Percentiles rank a stretch among this genome's conserved stretches.
These are phyloP conservation scores for Symbiodinium pilosum DNA, from an alignment of 73 alveolate genomes.

Conservation along the genomic window DNA sequence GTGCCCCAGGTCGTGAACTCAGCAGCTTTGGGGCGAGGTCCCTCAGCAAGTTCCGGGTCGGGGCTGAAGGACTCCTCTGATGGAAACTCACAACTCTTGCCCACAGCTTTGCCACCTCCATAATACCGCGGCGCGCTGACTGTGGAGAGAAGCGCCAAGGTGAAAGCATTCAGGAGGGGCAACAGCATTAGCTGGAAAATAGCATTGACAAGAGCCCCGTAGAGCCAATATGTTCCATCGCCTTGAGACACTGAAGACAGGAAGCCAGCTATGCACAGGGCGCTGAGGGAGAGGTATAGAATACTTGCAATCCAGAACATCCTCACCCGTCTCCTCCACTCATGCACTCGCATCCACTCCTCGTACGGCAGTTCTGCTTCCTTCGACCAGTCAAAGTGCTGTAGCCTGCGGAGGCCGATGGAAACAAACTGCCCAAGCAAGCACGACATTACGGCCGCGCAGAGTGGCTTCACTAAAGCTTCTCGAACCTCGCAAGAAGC, in stretches of 20 bases:
- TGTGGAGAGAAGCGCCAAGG: neutral
- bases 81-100: neutral
- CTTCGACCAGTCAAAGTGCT: neutral
- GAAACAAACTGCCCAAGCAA: neutral
- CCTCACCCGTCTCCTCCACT: neutral
- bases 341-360: neutral
- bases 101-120: neutral
- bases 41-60: neutral
- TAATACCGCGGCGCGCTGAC: neutral
- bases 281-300: neutral
- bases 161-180: neutral
- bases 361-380: neutral
- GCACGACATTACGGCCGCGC: neutral
- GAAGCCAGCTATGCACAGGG: neutral
- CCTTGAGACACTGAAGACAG: neutral
- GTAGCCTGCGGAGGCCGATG: neutral
- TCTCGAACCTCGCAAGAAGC: neutral
- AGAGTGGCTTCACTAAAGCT: neutral
- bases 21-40: neutral
- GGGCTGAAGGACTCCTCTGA: too few species aligned
- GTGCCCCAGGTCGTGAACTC: neutral
- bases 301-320: neutral
- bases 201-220: neutral
- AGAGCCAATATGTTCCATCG: slow-evolving; percentile 7
- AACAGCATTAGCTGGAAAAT: neutral